These are phyloP conservation scores for Quercus lobata DNA, from an alignment of 331 rosid species.

Conservation along the genomic window DNA sequence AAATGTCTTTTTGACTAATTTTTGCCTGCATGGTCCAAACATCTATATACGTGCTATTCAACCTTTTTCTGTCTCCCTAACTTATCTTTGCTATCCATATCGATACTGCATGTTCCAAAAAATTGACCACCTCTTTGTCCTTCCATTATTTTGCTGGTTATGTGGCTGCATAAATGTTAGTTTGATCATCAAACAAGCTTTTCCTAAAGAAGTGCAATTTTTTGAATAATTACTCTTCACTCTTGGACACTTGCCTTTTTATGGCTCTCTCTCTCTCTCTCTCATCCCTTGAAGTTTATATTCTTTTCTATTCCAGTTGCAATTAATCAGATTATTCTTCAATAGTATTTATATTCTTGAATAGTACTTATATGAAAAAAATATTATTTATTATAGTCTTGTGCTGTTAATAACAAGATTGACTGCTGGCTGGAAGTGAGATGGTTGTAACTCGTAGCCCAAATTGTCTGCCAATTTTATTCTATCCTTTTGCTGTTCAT, in stretches of 20 bases:
- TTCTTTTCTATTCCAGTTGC: neutral
- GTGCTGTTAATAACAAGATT: no score
- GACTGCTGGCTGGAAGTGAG: no score
- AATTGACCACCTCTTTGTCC: neutral
- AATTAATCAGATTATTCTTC: neutral
- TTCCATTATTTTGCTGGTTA: neutral
- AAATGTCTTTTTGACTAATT: neutral
- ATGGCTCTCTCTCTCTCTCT: neutral
- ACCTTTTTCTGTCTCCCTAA: neutral
- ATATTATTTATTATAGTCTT: no score
- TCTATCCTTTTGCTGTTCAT: neutral
- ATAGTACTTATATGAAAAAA: neutral
- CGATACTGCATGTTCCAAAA: neutral
- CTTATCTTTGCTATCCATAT: neutral
- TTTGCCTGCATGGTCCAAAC: neutral
- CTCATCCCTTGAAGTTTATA: neutral
- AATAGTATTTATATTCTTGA: neutral
- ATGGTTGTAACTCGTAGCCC: no score
- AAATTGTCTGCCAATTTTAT: no score
- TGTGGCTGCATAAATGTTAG: neutral
- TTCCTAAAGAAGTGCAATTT: neutral
- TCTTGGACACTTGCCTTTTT: neutral
- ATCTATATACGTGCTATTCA: neutral
- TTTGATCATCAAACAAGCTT: neutral
- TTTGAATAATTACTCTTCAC: neutral